phyloP scores from a whole-genome alignment of 768 basidiomycete species.

The Pulveroboletus ravenelii region DNA sequence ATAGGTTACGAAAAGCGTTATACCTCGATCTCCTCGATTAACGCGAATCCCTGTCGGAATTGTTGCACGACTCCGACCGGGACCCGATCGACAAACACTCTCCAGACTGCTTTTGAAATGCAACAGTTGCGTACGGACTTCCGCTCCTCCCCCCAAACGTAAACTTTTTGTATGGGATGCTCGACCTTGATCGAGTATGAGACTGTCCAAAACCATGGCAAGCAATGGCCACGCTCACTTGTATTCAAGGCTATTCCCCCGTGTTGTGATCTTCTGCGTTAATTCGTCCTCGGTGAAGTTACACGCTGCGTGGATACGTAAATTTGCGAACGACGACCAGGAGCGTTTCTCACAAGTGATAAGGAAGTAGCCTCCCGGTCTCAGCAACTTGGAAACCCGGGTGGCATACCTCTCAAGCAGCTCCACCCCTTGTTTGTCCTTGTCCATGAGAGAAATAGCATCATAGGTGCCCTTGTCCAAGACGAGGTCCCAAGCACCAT shows the following conservation, averaged over 20 bases:
- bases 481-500: slow-evolving; percentile 60
- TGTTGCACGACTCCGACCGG: neutral
- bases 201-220: neutral
- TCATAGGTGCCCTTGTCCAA: slow-evolving; percentile 90
- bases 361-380: slow-evolving; percentile 64
- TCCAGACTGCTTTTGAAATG: slow-evolving; percentile 48
- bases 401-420: slow-evolving; percentile 58
- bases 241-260: slow-evolving; percentile 50
- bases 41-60: no score
- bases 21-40: neutral
- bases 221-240: slow-evolving; percentile 44
- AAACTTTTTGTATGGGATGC: slow-evolving; percentile 66
- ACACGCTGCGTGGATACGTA: slow-evolving; percentile 46
- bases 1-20: neutral
- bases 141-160: slow-evolving; percentile 77
- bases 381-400: slow-evolving; percentile 52
- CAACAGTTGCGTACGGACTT: slow-evolving; percentile 64
- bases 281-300: slow-evolving; percentile 83
- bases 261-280: slow-evolving; percentile 44
- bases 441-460: slow-evolving; percentile 70
- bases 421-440: slow-evolving; percentile 47
- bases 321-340: neutral
- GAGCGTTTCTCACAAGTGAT: slow-evolving; percentile 64
- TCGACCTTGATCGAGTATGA: slow-evolving; percentile 45
- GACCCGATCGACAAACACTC: neutral